phyloP scores from a whole-genome alignment of 495 filamentous ascomycete genomes.

The Daldinia childiae region DNA sequence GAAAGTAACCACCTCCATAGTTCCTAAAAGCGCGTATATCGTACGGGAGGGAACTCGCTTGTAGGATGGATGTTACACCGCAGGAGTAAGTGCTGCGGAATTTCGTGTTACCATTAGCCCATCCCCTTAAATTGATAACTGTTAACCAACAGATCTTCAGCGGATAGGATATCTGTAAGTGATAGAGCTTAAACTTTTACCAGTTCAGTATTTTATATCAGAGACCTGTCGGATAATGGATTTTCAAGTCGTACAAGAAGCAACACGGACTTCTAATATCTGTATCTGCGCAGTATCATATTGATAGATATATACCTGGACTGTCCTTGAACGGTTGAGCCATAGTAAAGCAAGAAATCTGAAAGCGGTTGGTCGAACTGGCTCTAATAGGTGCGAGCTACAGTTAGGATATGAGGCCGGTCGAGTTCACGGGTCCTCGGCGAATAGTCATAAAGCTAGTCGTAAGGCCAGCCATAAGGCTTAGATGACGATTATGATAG shows the following conservation, averaged over 20 bases:
- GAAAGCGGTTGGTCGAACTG: background rate
- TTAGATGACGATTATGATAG: background rate
- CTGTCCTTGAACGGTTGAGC: background rate
- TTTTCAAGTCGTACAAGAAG: background rate
- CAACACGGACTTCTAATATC: background rate
- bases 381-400: background rate
- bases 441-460: background rate
- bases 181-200: background rate
- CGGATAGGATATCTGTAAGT: background rate
- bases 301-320: background rate
- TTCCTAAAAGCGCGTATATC: background rate
- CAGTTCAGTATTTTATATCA: background rate
- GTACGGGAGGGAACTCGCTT: background rate
- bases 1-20: background rate
- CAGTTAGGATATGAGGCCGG: background rate
- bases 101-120: conserved; percentile 7
- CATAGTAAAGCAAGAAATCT: background rate
- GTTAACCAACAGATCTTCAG: conserved; percentile 7
- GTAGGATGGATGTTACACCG: background rate
- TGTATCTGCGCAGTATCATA: background rate
- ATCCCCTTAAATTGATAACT: conserved; percentile 20
- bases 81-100: conserved; percentile 18
- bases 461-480: background rate
- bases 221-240: background rate
- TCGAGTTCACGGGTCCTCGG: background rate